Evolutionary conservation across 2,329 filamentous ascomycete species (phyloP), one percentile per base, ranked within the genome.

Genomic region (Aspergillus arachidicola): DNA sequence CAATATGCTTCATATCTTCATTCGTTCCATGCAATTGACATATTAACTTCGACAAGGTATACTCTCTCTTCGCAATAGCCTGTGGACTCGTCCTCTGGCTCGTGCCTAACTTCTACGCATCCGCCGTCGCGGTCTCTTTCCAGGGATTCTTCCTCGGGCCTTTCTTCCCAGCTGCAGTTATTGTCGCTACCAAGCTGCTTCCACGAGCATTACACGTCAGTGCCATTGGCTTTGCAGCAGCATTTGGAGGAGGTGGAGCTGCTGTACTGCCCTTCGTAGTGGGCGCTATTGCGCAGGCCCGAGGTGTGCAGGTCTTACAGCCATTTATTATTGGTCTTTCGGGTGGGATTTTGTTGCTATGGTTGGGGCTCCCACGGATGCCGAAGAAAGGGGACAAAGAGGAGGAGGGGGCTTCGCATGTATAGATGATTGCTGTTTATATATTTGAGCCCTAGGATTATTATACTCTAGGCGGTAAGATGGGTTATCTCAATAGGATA

Each of bases 81-180:
- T 82, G 93, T 34, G 85, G 93, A 72, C 79, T 95, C 2, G 77
- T 94, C 63, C 92, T 94, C 80, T 95, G 92, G 92, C 86, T 94
- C 4, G 88, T 95, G 0, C 91, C 91, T 0, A 86, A 87, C 61
- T 92, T 94, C 73, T 84, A 91, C 64, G 89, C 91, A 32, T 91
- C 90, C 0, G 87, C 90, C 10, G 82, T 93, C 16, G 89, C 90
- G 30, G 89, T 93, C 26, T 82, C 86, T 0, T 77, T 94, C 0
- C 84, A 93, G 63, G 92, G 92, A 0, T 92, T 94, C 81, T 92
- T 94, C 71, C 83, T 94, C 0, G 92, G 92, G 0, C 92, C 92
- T 0, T 77, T 95, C 23, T 95, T 94, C 73, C 91, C 92, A 0
- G 90, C 89, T 1, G 90, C 87, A 0, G 85, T 95, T 11, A 87